Conservation (phyloP, 805 yeast species). For the Metschnikowia dekortorum region DNA sequence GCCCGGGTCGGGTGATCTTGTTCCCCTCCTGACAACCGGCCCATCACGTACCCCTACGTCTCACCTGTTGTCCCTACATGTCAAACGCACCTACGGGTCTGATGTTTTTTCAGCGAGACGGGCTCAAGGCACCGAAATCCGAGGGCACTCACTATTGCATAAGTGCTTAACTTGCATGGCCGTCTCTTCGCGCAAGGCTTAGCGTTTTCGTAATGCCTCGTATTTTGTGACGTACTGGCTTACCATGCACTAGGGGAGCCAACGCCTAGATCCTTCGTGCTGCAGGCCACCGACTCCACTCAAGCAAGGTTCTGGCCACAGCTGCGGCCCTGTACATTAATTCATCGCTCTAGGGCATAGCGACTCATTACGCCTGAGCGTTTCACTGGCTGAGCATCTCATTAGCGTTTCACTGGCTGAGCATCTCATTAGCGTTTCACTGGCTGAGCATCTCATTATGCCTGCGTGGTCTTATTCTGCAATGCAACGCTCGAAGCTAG, state of each 20-base stretch:
- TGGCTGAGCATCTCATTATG: background rate
- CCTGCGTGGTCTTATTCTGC: background rate
- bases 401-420: too few species aligned
- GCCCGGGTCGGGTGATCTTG: background rate
- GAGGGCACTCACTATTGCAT: background rate
- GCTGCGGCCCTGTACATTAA: background rate
- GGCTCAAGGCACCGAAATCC: too few species aligned
- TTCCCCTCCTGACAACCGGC: background rate
- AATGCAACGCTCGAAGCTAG: background rate
- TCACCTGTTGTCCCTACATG: too few species aligned
- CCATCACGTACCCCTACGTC: too few species aligned
- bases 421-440: background rate
- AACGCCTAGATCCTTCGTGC: background rate
- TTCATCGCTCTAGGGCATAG: background rate
- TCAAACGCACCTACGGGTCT: too few species aligned
- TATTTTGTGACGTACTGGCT: background rate
- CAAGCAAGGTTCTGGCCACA: background rate
- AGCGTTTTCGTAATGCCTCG: background rate
- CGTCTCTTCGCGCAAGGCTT: background rate
- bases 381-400: too few species aligned
- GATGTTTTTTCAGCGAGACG: too few species aligned
- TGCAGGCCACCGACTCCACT: background rate
- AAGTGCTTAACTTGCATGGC: background rate
- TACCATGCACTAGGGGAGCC: background rate
- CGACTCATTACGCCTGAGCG: background rate